Percentiles rank a stretch among this genome's conserved stretches.
phyloP scores from a whole-genome alignment of 768 basidiomycete species.

The Heimioporus sp. region DNA sequence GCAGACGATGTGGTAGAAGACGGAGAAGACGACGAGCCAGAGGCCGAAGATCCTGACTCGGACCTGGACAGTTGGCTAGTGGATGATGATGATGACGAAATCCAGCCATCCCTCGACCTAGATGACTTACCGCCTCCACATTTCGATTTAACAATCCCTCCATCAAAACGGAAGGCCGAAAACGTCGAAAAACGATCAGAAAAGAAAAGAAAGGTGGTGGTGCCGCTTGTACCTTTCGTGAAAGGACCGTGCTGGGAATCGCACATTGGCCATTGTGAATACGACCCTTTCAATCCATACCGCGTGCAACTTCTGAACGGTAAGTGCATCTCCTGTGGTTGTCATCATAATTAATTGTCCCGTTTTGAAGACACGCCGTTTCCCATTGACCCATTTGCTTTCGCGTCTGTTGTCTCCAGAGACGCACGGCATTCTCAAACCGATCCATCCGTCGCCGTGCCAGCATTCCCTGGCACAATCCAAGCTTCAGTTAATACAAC shows the following conservation, averaged over 20 bases:
- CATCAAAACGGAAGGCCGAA: slow-evolving; percentile 67
- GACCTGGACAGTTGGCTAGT: slow-evolving; percentile 44
- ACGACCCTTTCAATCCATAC: slow-evolving; percentile 71
- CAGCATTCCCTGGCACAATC: slow-evolving; percentile 42
- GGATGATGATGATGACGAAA: slow-evolving; percentile 76
- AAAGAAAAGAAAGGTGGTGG: slow-evolving; percentile 76
- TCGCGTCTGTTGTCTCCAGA: slow-evolving; percentile 50
- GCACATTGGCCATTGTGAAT: slow-evolving; percentile 60
- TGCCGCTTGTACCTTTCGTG: slow-evolving; percentile 74
- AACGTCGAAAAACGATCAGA: slow-evolving; percentile 41
- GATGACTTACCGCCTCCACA: slow-evolving; percentile 34
- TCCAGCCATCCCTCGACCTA: slow-evolving; percentile 41
- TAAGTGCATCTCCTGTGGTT: slow-evolving; percentile 25
- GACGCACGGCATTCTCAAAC: slow-evolving; percentile 23
- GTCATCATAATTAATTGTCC: slow-evolving; percentile 2
- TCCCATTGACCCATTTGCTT: slow-evolving; percentile 78
- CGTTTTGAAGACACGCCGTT: slow-evolving; percentile 58
- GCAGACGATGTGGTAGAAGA: slow-evolving; percentile 71
- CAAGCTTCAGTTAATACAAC: slow-evolving; percentile 16
- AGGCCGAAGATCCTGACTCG: slow-evolving; percentile 47
- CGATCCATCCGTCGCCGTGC: slow-evolving; percentile 44
- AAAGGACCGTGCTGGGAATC: slow-evolving; percentile 86
- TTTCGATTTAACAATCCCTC: slow-evolving; percentile 34
- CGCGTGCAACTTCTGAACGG: slow-evolving; percentile 85
- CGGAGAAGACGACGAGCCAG: slow-evolving; percentile 65